Percentiles rank a stretch among this genome's conserved stretches.
phyloP scores from a whole-genome alignment of 1,284 basidiomycete genomes.

The Puccinia horiana region DNA sequence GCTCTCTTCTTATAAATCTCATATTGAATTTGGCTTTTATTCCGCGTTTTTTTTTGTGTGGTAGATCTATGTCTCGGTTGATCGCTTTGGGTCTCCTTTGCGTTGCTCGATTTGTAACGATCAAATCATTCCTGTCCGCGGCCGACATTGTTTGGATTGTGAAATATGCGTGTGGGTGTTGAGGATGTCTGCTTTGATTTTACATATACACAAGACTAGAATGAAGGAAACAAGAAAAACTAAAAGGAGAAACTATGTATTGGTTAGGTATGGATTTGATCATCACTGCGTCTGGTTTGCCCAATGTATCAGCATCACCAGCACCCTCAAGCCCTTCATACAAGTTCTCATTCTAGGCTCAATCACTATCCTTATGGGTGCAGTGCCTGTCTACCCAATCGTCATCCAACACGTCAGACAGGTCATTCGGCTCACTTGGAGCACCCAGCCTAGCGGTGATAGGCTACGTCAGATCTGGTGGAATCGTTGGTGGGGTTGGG shows the following conservation, averaged over 20 bases:
- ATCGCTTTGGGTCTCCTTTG: constrained; percentile 9
- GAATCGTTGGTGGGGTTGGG: constrained; percentile 43
- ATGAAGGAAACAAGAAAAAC: neutral
- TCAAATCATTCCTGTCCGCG: constrained; percentile 14
- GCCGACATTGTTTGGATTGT: constrained; percentile 32
- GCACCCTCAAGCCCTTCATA: constrained; percentile 33
- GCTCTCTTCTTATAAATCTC: neutral
- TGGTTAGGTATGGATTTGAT: constrained; percentile 28
- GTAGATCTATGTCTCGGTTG: constrained; percentile 23
- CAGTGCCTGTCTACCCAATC: neutral
- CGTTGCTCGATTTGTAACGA: constrained; percentile 17
- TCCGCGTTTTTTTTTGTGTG: neutral
- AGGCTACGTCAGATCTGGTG: constrained; percentile 31
- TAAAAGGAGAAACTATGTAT: neutral
- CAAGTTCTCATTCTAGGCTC: neutral
- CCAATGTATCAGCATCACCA: constrained; percentile 26
- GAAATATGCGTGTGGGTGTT: constrained; percentile 19
- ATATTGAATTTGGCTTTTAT: neutral
- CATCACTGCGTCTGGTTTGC: constrained; percentile 47
- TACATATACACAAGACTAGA: neutral
- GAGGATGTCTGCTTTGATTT: neutral
- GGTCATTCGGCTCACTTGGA: constrained; percentile 35
- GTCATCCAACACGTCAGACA: neutral
- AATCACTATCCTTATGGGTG: constrained; percentile 11
- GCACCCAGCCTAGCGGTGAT: neutral